Percentiles rank a stretch among this genome's conserved stretches.
Evolutionary conservation across 805 yeast species (phyloP).

Genomic region (Kazachstania taianensis): DNA sequence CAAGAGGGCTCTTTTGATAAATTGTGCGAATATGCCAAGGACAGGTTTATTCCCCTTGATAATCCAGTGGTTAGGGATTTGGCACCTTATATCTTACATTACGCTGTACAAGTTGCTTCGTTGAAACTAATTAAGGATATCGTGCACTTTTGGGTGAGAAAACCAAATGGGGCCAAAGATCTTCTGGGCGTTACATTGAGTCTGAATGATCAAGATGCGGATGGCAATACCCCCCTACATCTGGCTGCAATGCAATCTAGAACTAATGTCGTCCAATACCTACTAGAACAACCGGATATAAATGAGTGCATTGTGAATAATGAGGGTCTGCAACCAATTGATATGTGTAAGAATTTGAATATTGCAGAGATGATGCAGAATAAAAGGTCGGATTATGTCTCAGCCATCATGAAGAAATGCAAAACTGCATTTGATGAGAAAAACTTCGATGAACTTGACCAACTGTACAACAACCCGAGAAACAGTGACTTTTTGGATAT

Average conservation of each 20-base stretch:
- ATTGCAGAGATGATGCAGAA: conserved; percentile 70
- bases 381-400: conserved; percentile 71
- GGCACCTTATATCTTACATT: conserved; percentile 46
- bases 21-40: conserved; percentile 12
- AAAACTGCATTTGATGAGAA: conserved; percentile 59
- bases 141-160: conserved; percentile 27
- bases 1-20: conserved; percentile 28
- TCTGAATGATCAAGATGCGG: conserved; percentile 62
- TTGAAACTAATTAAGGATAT: conserved; percentile 43
- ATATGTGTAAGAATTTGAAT: conserved; percentile 49
- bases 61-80: conserved; percentile 34
- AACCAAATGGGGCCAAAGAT: conserved; percentile 1
- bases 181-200: conserved; percentile 30
- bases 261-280: conserved; percentile 58
- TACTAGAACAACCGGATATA: conserved; percentile 52
- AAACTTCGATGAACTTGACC: conserved; percentile 55
- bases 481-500: conserved; percentile 75
- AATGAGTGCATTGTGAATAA: conserved; percentile 76
- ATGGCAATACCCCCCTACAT: conserved; percentile 89
- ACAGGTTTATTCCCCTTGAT: conserved; percentile 8
- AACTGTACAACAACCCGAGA: conserved; percentile 57
- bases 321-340: conserved; percentile 71
- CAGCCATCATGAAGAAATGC: conserved; percentile 54
- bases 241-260: conserved; percentile 71
- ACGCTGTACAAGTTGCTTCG: conserved; percentile 84